A percentile compares a stretch with the other conserved stretches of the same genome.
Conservation (phyloP, 768 basidiomycete genomes). For the Phylloporus sp. region DNA sequence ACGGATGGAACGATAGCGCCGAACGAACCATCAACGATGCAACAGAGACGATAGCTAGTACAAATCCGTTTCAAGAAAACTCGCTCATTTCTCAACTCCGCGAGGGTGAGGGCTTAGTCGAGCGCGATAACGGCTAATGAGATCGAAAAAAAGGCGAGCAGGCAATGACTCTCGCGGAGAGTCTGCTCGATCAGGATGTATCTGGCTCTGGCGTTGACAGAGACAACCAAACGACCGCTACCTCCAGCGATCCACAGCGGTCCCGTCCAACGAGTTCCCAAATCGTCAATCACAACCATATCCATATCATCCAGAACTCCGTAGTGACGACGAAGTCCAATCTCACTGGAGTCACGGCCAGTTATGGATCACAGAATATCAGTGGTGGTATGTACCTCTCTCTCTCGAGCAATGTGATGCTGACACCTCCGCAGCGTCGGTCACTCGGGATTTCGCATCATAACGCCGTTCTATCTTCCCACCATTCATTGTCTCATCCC, state of each 20-base stretch:
- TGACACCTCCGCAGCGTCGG: no score
- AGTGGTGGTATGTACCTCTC: constrained; percentile 1
- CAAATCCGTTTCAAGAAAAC: constrained; percentile 5
- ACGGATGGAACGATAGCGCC: neutral
- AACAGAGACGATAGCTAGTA: neutral
- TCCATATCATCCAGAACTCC: neutral
- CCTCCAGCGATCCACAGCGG: neutral
- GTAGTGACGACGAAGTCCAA: constrained; percentile 5
- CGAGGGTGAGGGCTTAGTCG: neutral
- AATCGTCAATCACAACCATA: neutral
- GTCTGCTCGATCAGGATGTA: neutral
- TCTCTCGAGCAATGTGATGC: no score
- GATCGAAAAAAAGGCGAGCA: neutral
- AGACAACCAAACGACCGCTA: neutral
- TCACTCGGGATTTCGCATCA: no score
- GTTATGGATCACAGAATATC: neutral
- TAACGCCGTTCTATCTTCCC: no score
- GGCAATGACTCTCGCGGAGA: neutral
- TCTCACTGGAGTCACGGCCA: neutral
- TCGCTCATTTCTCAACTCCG: neutral
- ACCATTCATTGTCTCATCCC: no score
- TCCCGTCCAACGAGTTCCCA: neutral
- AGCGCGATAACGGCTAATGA: neutral
- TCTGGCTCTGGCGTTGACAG: neutral
- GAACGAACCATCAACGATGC: neutral